A percentile compares a stretch with the other conserved stretches of the same genome.
phyloP scores from a whole-genome alignment of 371 early-diverging fungal genomes.

The Haplosporangium sp. region DNA sequence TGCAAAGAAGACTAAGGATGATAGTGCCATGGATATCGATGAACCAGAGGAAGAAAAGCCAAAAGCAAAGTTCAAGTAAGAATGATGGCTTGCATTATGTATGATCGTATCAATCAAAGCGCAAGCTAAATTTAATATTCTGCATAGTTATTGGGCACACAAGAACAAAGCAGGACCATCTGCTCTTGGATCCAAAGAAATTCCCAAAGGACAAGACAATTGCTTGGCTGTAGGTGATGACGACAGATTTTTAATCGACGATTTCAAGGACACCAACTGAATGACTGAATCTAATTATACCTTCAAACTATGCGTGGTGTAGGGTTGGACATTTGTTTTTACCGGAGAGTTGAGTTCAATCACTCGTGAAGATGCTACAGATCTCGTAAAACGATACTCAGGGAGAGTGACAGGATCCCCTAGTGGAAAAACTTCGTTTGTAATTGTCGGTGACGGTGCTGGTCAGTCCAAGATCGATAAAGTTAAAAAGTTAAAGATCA shows the following conservation, averaged over 20 bases:
- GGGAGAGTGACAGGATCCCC: constrained; percentile 88
- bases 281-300: neutral
- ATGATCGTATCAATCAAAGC: neutral
- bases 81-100: neutral
- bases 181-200: constrained; percentile 79
- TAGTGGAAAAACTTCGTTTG: constrained; percentile 91
- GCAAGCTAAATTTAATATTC: neutral
- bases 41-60: constrained; percentile 41
- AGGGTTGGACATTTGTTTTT: constrained; percentile 91
- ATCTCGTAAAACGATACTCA: constrained; percentile 92
- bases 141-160: constrained; percentile 47
- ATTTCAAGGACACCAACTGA: neutral
- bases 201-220: constrained; percentile 82
- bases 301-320: neutral
- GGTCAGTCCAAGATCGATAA: constrained; percentile 94
- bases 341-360: constrained; percentile 90
- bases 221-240: constrained; percentile 67
- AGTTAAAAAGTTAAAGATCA: constrained; percentile 79
- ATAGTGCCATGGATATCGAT: constrained; percentile 51
- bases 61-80: constrained; percentile 42
- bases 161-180: constrained; percentile 67
- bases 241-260: neutral
- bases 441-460: constrained; percentile 94
- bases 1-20: constrained; percentile 27
- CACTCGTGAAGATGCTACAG: constrained; percentile 80